Percentiles rank a stretch among this genome's conserved stretches.
phyloP scores from a whole-genome alignment of 495 filamentous ascomycete genomes.

The Tuber aestivum region DNA sequence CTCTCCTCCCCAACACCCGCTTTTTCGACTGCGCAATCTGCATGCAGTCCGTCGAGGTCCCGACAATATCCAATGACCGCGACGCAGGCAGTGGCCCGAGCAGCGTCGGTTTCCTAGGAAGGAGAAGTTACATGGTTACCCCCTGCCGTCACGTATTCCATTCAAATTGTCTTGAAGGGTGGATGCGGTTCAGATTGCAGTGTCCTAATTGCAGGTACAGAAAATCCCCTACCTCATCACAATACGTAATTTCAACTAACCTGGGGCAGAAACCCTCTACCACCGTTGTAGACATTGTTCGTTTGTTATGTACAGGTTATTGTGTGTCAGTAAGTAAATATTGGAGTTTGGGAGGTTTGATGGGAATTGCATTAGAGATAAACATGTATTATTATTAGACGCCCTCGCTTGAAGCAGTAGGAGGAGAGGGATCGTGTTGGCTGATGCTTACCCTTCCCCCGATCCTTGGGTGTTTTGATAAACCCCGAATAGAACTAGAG shows the following conservation, averaged over 20 bases:
- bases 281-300: slow-evolving; percentile 18
- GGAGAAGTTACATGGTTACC: slow-evolving; percentile 90
- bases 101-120: slow-evolving; percentile 64
- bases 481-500: background rate
- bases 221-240: background rate
- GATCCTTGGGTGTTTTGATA: background rate
- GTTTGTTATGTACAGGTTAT: background rate
- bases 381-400: background rate
- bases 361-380: background rate
- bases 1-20: slow-evolving; percentile 47
- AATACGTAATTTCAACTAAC: background rate
- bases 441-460: background rate
- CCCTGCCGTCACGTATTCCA: slow-evolving; percentile 96
- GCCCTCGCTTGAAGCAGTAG: background rate
- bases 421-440: background rate
- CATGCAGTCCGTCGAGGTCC: slow-evolving; percentile 82
- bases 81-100: slow-evolving; percentile 51
- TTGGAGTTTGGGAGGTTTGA: background rate
- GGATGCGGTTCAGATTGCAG: slow-evolving; percentile 87
- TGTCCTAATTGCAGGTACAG: slow-evolving; percentile 93
- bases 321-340: background rate
- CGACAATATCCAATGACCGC: slow-evolving; percentile 58
- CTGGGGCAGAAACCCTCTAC: slow-evolving; percentile 24
- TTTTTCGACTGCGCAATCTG: slow-evolving; percentile 90
- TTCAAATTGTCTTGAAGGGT: slow-evolving; percentile 84